Percentiles rank a stretch among this genome's conserved stretches.
phyloP scores from a whole-genome alignment of 495 filamentous ascomycete species.

The Tuber umbilicatum region DNA sequence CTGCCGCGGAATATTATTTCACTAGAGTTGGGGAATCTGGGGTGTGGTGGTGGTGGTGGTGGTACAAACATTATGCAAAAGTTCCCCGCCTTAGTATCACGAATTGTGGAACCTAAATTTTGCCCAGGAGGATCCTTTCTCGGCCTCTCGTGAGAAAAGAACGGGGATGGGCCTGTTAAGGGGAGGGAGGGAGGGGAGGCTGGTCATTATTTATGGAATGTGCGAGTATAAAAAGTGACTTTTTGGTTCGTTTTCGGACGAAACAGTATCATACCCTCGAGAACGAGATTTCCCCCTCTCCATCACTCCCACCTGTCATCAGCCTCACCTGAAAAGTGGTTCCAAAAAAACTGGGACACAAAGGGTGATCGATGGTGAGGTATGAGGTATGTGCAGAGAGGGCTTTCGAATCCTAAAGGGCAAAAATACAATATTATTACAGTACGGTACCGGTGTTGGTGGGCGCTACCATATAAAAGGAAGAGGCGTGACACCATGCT shows the following conservation, averaged over 20 bases:
- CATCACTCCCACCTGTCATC: background rate
- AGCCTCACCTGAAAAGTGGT: constrained; percentile 4
- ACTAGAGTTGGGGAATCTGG: background rate
- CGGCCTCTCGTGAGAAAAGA: background rate
- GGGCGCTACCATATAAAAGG: background rate
- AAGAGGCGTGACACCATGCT: background rate
- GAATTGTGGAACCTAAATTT: background rate
- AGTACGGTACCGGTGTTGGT: background rate
- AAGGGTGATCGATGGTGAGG: background rate
- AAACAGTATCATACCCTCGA: background rate
- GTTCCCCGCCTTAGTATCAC: background rate
- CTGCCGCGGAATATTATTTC: background rate
- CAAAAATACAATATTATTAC: background rate
- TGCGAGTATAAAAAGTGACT: background rate
- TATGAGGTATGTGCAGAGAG: background rate
- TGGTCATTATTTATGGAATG: background rate
- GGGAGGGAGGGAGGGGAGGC: background rate
- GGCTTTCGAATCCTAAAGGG: background rate
- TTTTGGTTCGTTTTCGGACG: background rate
- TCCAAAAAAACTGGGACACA: background rate
- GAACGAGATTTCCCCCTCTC: background rate
- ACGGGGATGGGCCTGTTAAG: background rate
- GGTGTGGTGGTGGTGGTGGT: background rate
- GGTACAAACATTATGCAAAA: background rate
- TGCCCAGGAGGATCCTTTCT: background rate